Conservation (phyloP, 148 eudicot species). For the Cornus florida region DNA sequence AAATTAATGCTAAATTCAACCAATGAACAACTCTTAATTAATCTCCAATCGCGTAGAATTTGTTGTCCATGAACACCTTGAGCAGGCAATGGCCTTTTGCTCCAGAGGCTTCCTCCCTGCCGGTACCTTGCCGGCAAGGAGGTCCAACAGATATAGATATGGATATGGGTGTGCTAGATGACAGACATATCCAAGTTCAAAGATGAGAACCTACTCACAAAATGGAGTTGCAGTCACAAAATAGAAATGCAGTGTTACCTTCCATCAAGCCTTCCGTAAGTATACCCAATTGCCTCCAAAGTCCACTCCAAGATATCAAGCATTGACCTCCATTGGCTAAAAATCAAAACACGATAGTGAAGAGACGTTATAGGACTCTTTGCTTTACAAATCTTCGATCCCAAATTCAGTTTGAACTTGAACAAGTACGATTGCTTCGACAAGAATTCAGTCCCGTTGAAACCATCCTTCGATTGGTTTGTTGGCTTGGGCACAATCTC, state of each 20-base stretch:
- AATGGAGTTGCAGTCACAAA: slow-evolving; percentile 8
- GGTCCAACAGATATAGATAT: not conserved
- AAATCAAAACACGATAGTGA: slow-evolving; percentile 83
- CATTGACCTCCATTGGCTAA: slow-evolving; percentile 99
- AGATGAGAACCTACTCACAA: not conserved
- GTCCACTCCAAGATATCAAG: slow-evolving; percentile 99
- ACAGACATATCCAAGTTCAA: not conserved
- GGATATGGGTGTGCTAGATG: not conserved
- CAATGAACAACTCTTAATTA: too few relatives aligned
- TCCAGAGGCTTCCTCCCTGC: too few relatives aligned
- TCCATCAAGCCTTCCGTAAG: slow-evolving; percentile 95
- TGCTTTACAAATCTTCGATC: too few relatives aligned
- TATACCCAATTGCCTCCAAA: slow-evolving; percentile 81
- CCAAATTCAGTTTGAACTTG: too few relatives aligned
- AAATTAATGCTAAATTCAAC: too few relatives aligned
- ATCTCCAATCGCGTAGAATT: too few relatives aligned
- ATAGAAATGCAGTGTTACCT: slow-evolving; percentile 44
- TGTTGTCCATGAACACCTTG: too few relatives aligned
- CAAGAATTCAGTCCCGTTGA: too few relatives aligned
- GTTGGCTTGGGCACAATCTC: too few relatives aligned
- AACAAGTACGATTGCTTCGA: too few relatives aligned
- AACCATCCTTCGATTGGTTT: too few relatives aligned
- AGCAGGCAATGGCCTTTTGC: too few relatives aligned
- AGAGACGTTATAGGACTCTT: slow-evolving; percentile 23
- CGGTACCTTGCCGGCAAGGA: not conserved